phyloP scores from a whole-genome alignment of 2,329 filamentous ascomycete genomes.

The Alternaria hordeiaustralica region DNA sequence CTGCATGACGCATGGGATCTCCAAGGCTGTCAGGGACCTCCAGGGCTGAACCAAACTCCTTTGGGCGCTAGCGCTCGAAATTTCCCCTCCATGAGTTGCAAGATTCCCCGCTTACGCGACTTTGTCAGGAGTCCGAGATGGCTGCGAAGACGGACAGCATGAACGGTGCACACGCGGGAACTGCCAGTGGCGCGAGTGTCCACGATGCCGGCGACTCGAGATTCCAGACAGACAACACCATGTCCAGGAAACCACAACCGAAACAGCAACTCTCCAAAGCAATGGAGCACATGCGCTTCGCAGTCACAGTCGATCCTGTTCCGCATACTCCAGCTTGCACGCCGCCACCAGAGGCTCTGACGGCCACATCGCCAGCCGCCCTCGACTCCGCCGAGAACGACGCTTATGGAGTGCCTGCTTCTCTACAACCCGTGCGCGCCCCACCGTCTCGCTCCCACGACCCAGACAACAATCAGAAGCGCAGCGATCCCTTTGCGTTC shows the following conservation, averaged over 20 bases:
- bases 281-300: conserved; percentile 61
- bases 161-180: conserved; percentile 8
- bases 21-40: conserved; percentile 22
- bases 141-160: conserved; percentile 18
- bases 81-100: conserved; percentile 18
- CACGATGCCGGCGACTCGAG: conserved; percentile 19
- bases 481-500: conserved; percentile 93
- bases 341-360: conserved; percentile 12
- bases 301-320: conserved; percentile 53
- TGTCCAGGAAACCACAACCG: conserved; percentile 40
- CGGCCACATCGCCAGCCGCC: background rate
- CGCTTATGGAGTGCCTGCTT: conserved; percentile 59
- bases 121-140: conserved; percentile 18
- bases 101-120: conserved; percentile 6
- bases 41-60: conserved; percentile 10
- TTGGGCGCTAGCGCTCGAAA: conserved; percentile 14
- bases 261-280: conserved; percentile 57
- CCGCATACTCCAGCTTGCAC: conserved; percentile 23
- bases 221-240: conserved; percentile 42
- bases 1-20: conserved; percentile 16
- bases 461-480: conserved; percentile 78
- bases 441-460: conserved; percentile 70
- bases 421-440: conserved; percentile 54
- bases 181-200: conserved; percentile 1
- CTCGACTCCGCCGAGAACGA: conserved; percentile 41